phyloP scores from a whole-genome alignment of 1,284 basidiomycete species.

The Ganoderma sinense region DNA sequence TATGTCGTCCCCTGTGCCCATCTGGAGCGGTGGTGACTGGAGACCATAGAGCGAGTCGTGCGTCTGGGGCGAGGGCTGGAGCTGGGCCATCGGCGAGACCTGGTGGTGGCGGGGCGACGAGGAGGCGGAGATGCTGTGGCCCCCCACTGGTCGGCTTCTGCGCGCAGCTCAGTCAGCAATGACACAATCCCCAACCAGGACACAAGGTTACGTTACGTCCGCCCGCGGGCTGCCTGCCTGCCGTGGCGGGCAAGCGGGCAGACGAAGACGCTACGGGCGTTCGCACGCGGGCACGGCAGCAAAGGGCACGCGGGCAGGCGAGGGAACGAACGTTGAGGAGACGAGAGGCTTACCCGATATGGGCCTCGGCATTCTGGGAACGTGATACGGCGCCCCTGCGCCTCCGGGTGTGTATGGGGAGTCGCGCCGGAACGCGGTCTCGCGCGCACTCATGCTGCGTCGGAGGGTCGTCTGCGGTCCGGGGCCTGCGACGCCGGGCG shows the following conservation, averaged over 20 bases:
- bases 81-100: constrained; percentile 12
- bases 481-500: constrained; percentile 36
- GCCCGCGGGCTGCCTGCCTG: neutral
- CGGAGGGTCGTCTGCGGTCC: constrained; percentile 36
- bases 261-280: constrained; percentile 6
- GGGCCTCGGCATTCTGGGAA: constrained; percentile 21
- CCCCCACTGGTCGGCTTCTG: constrained; percentile 26
- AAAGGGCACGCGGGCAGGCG: constrained; percentile 19
- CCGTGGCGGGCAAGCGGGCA: neutral
- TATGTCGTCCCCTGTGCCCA: constrained; percentile 22
- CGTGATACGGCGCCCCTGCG: constrained; percentile 22
- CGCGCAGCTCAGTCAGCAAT: constrained; percentile 22
- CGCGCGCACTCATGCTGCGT: constrained; percentile 31
- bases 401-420: neutral
- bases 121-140: constrained; percentile 24
- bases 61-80: constrained; percentile 6
- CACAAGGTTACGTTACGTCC: constrained; percentile 28
- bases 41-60: constrained; percentile 25
- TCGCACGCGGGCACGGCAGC: constrained; percentile 7
- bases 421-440: constrained; percentile 27
- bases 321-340: constrained; percentile 16
- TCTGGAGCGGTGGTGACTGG: constrained; percentile 21
- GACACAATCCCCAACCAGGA: constrained; percentile 12
- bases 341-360: constrained; percentile 24
- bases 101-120: constrained; percentile 22